A percentile compares a stretch with the other conserved stretches of the same genome.
phyloP scores from a whole-genome alignment of 345 rosid genomes.

The Iberis pinnata region DNA sequence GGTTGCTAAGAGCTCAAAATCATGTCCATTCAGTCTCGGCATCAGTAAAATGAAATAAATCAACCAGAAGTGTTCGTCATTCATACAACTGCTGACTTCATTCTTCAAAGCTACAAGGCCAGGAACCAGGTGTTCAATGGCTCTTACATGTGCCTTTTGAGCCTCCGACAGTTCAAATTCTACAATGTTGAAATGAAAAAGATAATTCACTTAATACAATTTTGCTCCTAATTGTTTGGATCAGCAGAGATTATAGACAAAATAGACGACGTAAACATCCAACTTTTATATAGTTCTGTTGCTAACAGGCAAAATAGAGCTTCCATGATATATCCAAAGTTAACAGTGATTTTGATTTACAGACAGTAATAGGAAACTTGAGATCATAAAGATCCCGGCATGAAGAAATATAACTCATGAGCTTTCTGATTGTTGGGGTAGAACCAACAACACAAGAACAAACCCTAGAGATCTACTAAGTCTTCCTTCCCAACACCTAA shows the following conservation, averaged over 20 bases:
- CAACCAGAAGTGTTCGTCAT: constrained; percentile 55
- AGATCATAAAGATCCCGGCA: not conserved
- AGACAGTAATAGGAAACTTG: not conserved
- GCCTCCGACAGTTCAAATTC: constrained; percentile 53
- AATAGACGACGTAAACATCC: too few relatives aligned
- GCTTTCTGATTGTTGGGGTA: not conserved
- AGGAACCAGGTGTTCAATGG: constrained; percentile 52
- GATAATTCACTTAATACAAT: too few relatives aligned
- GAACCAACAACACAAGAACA: not conserved
- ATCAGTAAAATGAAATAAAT: constrained; percentile 63
- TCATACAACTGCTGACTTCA: constrained; percentile 34
- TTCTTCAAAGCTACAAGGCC: constrained; percentile 41
- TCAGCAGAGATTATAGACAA: too few relatives aligned
- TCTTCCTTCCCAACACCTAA: too few relatives aligned
- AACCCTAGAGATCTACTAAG: not conserved
- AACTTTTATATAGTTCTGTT: too few relatives aligned
- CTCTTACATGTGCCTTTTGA: constrained; percentile 49
- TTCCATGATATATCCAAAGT: too few relatives aligned
- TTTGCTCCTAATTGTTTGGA: too few relatives aligned
- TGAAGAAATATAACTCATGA: not conserved
- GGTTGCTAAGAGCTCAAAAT: constrained; percentile 52
- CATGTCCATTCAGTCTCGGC: constrained; percentile 54
- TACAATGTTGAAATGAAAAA: constrained; percentile 25
- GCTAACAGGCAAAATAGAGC: too few relatives aligned
- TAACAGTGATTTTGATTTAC: not conserved